Evolutionary conservation across 768 basidiomycete species (phyloP).

Genomic region (Suillus americanus): DNA sequence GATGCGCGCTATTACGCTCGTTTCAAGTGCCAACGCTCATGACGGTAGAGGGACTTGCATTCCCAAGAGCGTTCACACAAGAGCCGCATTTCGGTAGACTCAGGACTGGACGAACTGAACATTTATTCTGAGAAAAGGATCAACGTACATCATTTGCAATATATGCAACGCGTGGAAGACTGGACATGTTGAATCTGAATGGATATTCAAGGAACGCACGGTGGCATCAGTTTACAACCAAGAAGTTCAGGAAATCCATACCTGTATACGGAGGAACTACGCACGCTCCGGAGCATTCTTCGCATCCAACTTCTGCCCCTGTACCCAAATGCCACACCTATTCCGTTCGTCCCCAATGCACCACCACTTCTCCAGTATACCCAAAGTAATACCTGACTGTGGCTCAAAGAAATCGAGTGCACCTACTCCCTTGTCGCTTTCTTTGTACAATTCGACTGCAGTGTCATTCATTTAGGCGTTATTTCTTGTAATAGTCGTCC

Average conservation of each 20-base stretch:
- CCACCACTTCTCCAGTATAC: conserved; percentile 89
- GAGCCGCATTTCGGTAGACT: neutral
- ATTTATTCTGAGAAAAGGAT: neutral
- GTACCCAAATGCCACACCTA: conserved; percentile 71
- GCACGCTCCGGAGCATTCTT: too few species aligned
- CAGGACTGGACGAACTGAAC: neutral
- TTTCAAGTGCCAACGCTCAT: neutral
- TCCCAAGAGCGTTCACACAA: neutral
- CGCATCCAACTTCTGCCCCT: conserved; percentile 43
- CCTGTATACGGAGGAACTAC: neutral
- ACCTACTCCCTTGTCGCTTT: conserved; percentile 46
- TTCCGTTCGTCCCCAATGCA: conserved; percentile 74
- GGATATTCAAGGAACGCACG: neutral
- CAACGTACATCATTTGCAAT: neutral
- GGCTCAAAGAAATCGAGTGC: conserved; percentile 63
- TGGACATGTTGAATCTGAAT: neutral
- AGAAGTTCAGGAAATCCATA: neutral
- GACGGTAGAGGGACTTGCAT: neutral
- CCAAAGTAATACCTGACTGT: conserved; percentile 34
- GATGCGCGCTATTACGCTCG: neutral
- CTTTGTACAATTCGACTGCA: neutral
- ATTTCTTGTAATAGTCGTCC: neutral
- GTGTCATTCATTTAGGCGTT: neutral
- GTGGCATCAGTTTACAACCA: neutral
- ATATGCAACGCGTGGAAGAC: neutral